Evolutionary conservation across 129 eudicot species (phyloP), one percentile per base, ranked within the genome.

Genomic region (Flaveria linearis): DNA sequence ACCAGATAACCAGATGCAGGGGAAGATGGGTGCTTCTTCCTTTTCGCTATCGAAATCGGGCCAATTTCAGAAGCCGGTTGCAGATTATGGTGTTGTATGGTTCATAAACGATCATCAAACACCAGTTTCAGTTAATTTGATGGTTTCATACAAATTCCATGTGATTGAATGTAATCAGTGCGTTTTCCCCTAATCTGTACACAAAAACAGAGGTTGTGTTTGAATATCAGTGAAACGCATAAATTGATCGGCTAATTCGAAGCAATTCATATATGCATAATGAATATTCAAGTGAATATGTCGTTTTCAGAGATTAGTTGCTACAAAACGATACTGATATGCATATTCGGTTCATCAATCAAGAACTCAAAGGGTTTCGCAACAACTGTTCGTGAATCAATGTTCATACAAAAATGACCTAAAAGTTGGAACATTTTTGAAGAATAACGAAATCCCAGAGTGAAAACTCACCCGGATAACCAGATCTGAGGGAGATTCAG

Each of bases 401-500:
- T 45, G 50, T 58, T 14, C 5, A 7, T 15, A 60, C 56, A 64
- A 33, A 64, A 18, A 73, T 5, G 55, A 14, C 18, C 41, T 36
- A 33, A 52, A 30, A 72, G 17, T 17, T 14, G 0, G n/a, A 55
- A 18, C 4, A 50, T 2, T 22, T 4, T 25, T 14, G 47, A 75
- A 28, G 50, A 75, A 9, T 18, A 46, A 75, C 20, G 63, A 46
- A 42, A 62, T 17, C 62, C 76, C 52, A 46, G 33, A 50, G 53
- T 76, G 13, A 50, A 33, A 79, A 72, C 86, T 79, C 71, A 82
- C 86, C 71, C 77, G 47, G 84, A 71, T 52, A 69, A 75, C 82
- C 80, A 82, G 89, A 82, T 85, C 82, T 82, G 82, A 76, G 12
- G 69, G 69, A 57, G 65, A 65, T 76, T 63, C 13, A 49, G 39